A percentile compares a stretch with the other conserved stretches of the same genome.
Evolutionary conservation across 495 filamentous ascomycete genomes (phyloP).

Genomic region (Aspergillus conjunctus): DNA sequence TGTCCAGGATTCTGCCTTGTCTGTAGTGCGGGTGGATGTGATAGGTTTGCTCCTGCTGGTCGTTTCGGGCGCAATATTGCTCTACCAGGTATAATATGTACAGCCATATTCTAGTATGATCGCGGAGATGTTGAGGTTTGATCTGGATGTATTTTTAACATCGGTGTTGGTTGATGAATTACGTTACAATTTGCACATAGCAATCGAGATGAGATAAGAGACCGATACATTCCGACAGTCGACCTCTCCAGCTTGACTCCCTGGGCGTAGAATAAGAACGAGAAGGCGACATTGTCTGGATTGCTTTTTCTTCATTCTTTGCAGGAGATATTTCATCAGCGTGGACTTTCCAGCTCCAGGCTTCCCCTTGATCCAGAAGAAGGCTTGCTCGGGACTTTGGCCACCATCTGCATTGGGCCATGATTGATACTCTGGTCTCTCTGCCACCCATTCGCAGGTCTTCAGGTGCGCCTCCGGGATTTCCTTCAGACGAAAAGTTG

Average conservation of each 20-base stretch:
- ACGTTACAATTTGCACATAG: too few relatives aligned
- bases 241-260: background rate
- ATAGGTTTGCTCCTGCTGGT: too few relatives aligned
- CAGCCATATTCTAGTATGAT: too few relatives aligned
- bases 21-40: too few relatives aligned
- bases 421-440: slow-evolving; percentile 34
- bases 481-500: slow-evolving; percentile 21
- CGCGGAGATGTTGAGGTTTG: too few relatives aligned
- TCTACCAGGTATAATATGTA: too few relatives aligned
- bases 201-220: too few relatives aligned
- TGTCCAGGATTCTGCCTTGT: too few relatives aligned
- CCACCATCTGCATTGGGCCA: slow-evolving; percentile 45
- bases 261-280: slow-evolving; percentile 38
- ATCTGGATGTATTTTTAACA: too few relatives aligned
- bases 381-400: slow-evolving; percentile 42
- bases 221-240: background rate
- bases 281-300: slow-evolving; percentile 28
- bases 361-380: slow-evolving; percentile 61
- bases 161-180: too few relatives aligned
- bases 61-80: too few relatives aligned
- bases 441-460: slow-evolving; percentile 54
- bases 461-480: slow-evolving; percentile 30
- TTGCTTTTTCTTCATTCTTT: slow-evolving; percentile 22
- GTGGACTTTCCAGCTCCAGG: slow-evolving; percentile 58
- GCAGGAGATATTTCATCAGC: slow-evolving; percentile 47